Conservation (phyloP, 2,329 filamentous ascomycete species). For the Alternaria solani region DNA sequence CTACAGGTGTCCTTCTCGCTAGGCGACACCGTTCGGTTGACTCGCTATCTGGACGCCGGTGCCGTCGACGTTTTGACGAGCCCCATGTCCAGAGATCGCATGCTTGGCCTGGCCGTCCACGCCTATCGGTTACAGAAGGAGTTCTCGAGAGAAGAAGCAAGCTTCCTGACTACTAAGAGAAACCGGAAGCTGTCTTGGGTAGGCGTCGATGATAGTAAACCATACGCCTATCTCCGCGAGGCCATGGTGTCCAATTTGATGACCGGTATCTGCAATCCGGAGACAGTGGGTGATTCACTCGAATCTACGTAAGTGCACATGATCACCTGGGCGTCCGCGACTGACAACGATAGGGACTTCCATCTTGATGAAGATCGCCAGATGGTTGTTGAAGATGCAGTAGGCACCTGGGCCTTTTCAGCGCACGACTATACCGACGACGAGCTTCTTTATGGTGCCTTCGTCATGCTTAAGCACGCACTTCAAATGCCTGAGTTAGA, state of each 20-base stretch:
- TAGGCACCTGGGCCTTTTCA: slow-evolving; percentile 86
- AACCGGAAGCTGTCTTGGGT: slow-evolving; percentile 91
- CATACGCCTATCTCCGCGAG: slow-evolving; percentile 88
- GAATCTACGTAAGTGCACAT: slow-evolving; percentile 63
- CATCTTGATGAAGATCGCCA: slow-evolving; percentile 72
- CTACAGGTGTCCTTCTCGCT: slow-evolving; percentile 49
- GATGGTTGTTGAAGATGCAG: slow-evolving; percentile 69
- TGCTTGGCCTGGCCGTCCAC: slow-evolving; percentile 80
- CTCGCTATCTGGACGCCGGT: slow-evolving; percentile 82
- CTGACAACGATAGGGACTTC: slow-evolving; percentile 62
- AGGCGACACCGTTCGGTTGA: slow-evolving; percentile 64
- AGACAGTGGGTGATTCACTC: slow-evolving; percentile 67
- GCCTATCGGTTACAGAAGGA: slow-evolving; percentile 84
- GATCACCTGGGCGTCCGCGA: not conserved
- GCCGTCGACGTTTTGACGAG: slow-evolving; percentile 85
- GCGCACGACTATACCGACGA: slow-evolving; percentile 91
- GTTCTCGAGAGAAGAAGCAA: slow-evolving; percentile 74
- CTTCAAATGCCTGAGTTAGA: slow-evolving; percentile 82
- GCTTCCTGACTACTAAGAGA: slow-evolving; percentile 74
- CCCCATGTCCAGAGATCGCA: slow-evolving; percentile 76
- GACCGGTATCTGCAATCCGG: slow-evolving; percentile 83
- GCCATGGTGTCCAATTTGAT: slow-evolving; percentile 93
- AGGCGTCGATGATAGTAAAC: slow-evolving; percentile 82
- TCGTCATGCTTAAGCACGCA: slow-evolving; percentile 89
- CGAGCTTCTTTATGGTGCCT: slow-evolving; percentile 84